Evolutionary conservation across 2,329 filamentous ascomycete species (phyloP), one percentile per base, ranked within the genome.

Genomic region (Pseudodiploospora longispora): DNA sequence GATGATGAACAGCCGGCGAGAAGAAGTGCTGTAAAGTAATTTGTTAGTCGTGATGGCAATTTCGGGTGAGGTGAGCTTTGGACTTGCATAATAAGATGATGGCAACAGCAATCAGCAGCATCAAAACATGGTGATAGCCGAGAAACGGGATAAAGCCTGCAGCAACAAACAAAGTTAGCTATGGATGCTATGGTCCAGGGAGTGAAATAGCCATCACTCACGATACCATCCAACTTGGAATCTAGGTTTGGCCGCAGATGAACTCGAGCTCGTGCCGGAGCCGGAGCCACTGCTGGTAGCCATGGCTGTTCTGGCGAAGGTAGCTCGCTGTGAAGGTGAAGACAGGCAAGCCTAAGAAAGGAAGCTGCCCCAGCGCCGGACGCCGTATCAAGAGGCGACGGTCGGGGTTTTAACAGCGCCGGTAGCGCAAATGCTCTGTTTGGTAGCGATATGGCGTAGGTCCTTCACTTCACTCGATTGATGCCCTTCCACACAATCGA

Each of bases 1-100:
- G 91, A 95, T 7, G 91, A 97, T 4, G 93, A 97, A 68, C 93
- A 98, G 58, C 93, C 93, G 59, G 93, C 91, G 54, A 98, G 74
- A 58, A 98, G 71, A 52, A 98, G 79, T 56, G 93, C 90, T 96
- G 58, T 48, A 44, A 35, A 45, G 44, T 32, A 31, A 42, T 10
- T 32, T 41, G 19, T 19, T 19, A 19, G 19, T 19, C 19, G 19
- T 19, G 2, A 19, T 19, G 9, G 33, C 6, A 4, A 7, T 27
- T 34, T 10, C 2, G n/a, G 27, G 37, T 37, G 38, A n/a, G 19
- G 47, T 10, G 27, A 9, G 8, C 30, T 30, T 44, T 31, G 45
- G 29, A 76, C 88, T 70, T 74, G 95, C 90, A 97, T 54, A 98
- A 75, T 62, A 98, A 73, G 65, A 98, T 95, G 59, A 98, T 95